phyloP scores from a whole-genome alignment of 2,329 filamentous ascomycete species.

The Ascochyta fabae region DNA sequence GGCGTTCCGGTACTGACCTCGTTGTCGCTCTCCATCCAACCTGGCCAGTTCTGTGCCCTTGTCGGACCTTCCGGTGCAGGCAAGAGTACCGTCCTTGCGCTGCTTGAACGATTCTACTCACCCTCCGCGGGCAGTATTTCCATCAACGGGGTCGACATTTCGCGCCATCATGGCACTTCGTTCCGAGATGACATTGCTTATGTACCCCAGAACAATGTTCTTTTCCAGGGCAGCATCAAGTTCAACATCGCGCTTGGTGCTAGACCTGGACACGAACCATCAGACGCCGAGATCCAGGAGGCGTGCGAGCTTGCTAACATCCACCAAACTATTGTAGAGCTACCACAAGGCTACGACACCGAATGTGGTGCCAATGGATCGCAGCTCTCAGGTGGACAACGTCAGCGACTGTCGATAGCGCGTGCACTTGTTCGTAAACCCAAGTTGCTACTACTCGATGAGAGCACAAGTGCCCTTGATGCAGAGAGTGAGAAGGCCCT shows the following conservation, averaged over 20 bases:
- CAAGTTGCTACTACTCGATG: constrained; percentile 51
- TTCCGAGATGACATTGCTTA: constrained; percentile 56
- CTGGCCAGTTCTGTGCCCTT: constrained; percentile 68
- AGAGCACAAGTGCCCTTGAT: constrained; percentile 53
- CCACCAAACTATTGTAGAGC: constrained; percentile 68
- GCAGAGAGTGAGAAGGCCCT: constrained; percentile 52
- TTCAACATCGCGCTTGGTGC: constrained; percentile 58
- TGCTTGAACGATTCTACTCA: constrained; percentile 62
- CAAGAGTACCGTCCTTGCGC: constrained; percentile 68
- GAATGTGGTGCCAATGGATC: constrained; percentile 51
- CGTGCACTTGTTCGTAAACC: constrained; percentile 53
- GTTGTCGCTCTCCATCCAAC: constrained; percentile 63
- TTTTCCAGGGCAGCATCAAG: constrained; percentile 57
- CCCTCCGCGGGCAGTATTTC: constrained; percentile 58
- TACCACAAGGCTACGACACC: constrained; percentile 72
- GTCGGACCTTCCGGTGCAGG: constrained; percentile 71
- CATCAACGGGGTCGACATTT: constrained; percentile 60
- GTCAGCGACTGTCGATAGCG: constrained; percentile 53
- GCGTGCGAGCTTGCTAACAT: constrained; percentile 74
- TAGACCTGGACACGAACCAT: constrained; percentile 61
- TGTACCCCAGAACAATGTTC: constrained; percentile 56
- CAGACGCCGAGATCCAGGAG: constrained; percentile 67
- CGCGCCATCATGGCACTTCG: constrained; percentile 44
- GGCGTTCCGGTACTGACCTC: constrained; percentile 63
- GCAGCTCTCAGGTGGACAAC: constrained; percentile 52